Evolutionary conservation across 1,284 basidiomycete genomes (phyloP), one percentile per base, ranked within the genome.

Genomic region (Exobasidium rhododendri): DNA sequence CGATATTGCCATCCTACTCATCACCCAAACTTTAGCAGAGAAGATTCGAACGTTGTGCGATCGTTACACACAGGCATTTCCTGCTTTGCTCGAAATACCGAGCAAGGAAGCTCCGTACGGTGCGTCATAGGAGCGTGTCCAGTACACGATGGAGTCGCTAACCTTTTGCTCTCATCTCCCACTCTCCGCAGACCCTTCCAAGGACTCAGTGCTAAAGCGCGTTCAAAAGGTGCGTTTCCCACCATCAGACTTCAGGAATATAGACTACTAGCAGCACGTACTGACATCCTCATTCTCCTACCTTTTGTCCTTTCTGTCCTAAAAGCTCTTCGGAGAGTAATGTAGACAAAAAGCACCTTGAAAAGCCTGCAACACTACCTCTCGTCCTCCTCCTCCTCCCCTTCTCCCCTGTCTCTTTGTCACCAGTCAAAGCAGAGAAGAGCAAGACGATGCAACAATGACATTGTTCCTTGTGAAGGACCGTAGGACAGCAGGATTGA

Each of bases 41-140:
- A 92, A 91, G 84, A 99, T 99, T 73, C 84, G 96, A 55, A 92
- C 93, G 0, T 87, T 90, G 1, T 92, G 98, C 17, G 96, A 99
- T 82, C 88, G 88, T 71, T 98, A 98, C 80, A 88, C 91, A 66
- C 90, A 94, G 79, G 88, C 94, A 0, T 99, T 99, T 83, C 96
- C 96, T 24, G 92, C 96, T 0, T 81, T 99, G 35, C 86, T 99
- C 24, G 96, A 99, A 82, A 98, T 98, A 68, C 96, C 96, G 20
- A 91, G 90, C 58, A 94, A 94, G 80, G 92, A 83, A 35, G 81
- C 82, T 59, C 82, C 82, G 0, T 83, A 83, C 63, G 82, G 81
- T 81, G 58, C 17, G 65, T 58, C 2, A 4, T 13, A 1, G n/a
- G 14, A 20, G 5, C 47, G 14, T 51, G 13, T 20, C 20, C 24